Percentiles rank a stretch among this genome's conserved stretches.
phyloP scores from a whole-genome alignment of 306 rosid species.

The Rubus parviflorus region DNA sequence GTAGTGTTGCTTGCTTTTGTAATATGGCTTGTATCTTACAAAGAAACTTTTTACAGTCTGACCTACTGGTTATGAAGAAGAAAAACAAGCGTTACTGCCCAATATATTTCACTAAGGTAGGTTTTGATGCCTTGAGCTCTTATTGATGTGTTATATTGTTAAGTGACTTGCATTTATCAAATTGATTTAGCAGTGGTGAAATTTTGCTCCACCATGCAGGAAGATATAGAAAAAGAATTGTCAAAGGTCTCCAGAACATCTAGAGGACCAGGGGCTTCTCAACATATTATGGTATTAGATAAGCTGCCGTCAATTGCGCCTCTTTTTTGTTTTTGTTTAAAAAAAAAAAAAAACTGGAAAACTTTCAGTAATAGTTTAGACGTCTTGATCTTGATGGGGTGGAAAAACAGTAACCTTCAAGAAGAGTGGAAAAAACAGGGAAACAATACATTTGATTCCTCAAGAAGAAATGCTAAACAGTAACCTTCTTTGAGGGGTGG shows the following conservation, averaged over 20 bases:
- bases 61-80: slow-evolving; percentile 86
- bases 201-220: slow-evolving; percentile 50
- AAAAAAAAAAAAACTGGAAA: too few species aligned
- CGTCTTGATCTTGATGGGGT: too few species aligned
- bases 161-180: neutral
- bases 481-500: neutral
- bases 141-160: neutral
- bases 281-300: slow-evolving; percentile 65
- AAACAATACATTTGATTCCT: neutral
- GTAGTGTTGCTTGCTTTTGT: neutral
- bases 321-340: neutral
- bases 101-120: slow-evolving; percentile 82
- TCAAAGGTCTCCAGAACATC: slow-evolving; percentile 65
- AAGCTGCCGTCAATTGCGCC: neutral
- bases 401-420: too few species aligned
- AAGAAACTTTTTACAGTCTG: slow-evolving; percentile 59
- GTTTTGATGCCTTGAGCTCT: slow-evolving; percentile 33
- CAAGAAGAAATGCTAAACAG: neutral
- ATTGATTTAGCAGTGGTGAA: slow-evolving; percentile 10
- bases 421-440: neutral
- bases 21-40: slow-evolving; percentile 15
- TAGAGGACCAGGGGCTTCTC: slow-evolving; percentile 68
- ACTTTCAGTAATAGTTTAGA: too few species aligned
- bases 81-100: slow-evolving; percentile 94
- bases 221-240: slow-evolving; percentile 86